phyloP scores from a whole-genome alignment of 2,329 filamentous ascomycete genomes.

The Fusarium sp. region DNA sequence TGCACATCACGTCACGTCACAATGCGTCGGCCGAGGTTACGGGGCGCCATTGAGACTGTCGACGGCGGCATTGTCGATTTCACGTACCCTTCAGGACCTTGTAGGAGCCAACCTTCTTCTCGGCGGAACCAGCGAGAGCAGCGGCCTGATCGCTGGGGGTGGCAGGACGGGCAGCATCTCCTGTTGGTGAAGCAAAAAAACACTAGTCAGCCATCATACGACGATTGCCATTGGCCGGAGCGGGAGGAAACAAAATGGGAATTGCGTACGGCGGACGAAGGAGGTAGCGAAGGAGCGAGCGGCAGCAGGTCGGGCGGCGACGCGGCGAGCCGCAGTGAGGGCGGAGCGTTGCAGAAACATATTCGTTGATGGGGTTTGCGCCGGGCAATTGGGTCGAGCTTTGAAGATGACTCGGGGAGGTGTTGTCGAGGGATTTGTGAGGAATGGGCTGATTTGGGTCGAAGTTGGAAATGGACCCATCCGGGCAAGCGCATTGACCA shows the following conservation, averaged over 20 bases:
- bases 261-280: conserved; percentile 68
- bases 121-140: conserved; percentile 54
- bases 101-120: conserved; percentile 61
- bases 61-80: conserved; percentile 32
- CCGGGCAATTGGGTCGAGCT: conserved; percentile 43
- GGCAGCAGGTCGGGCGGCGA: conserved; percentile 64
- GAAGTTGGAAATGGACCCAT: conserved; percentile 52
- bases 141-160: conserved; percentile 55
- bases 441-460: conserved; percentile 60
- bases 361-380: conserved; percentile 46
- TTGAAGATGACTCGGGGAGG: conserved; percentile 44
- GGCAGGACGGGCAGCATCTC: conserved; percentile 55
- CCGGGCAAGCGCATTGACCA: conserved; percentile 53
- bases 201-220: conserved; percentile 51
- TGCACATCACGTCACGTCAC: conserved; percentile 29
- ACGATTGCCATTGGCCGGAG: conserved; percentile 46
- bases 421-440: conserved; percentile 62
- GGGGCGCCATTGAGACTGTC: conserved; percentile 22
- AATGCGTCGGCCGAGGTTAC: conserved; percentile 45
- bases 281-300: conserved; percentile 72
- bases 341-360: conserved; percentile 75
- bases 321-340: conserved; percentile 70
- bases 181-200: conserved; percentile 46
- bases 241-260: conserved; percentile 41
- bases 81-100: conserved; percentile 63